Base-by-base conservation (phyloP, 208 protist genomes). In the Blastocrithidia nonstop region DNA sequence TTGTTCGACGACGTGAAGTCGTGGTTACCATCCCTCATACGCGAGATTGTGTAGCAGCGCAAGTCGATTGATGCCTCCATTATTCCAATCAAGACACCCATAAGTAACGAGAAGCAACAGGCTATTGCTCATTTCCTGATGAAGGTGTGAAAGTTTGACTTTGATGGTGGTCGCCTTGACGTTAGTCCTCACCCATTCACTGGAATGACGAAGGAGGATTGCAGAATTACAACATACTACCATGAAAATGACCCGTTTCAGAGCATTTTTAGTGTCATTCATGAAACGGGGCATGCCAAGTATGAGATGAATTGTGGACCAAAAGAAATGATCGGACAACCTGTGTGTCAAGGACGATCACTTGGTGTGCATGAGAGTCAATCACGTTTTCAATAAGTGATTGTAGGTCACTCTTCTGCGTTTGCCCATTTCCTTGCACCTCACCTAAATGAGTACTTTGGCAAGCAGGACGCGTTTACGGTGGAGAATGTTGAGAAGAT, bases 301-400 rank as follows among this genome's bases (percentile, higher is more conserved):
- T 95, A 93, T 55, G 82, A 93, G 69, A 66, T 76, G 58, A 83
- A 84, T 57, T 68, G 66, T 19, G 77, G 82, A 1, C 82, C 77
- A n/a, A 48, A 48, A 9, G 67, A 61, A 6, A 52, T 86, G 45
- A 28, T 47, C 17, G 66, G 51, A 20, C 77, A 88, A 44, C 82
- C 87, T 1, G 67, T 86, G 11, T 61, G 64, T 48, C 44, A 33
- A 3, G 71, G 71, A 0, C 73, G 85, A 21, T 85, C 75, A 6
- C 61, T 87, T 6, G 76, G 74, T 31, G 45, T 95, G 6, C 84
- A 95, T 58, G 88, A 95, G 57, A 82, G 81, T 44, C 88, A 95
- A 52, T 84, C 77, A 1, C 65, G 92, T 13, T 90, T 95, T 39
- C 76, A 71, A n/a, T 81, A 92, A 57, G 61, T 71, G 42, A 59